phyloP scores from a whole-genome alignment of 2,329 filamentous ascomycete species.

The Diaporthe destruens region DNA sequence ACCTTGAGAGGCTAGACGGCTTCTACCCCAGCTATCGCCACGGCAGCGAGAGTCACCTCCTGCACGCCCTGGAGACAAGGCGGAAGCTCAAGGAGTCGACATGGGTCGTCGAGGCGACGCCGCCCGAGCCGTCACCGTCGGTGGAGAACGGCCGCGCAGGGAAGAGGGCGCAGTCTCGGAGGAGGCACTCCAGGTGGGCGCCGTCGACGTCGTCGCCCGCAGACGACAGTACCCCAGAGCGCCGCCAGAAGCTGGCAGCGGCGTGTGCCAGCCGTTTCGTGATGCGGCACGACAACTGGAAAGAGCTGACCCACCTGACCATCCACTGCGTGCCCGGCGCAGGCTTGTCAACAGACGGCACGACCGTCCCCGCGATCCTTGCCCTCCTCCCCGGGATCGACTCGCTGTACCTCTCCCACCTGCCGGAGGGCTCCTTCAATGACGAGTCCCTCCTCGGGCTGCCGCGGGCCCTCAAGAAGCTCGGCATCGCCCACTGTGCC shows the following conservation, averaged over 20 bases:
- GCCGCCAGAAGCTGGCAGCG: conserved; percentile 51
- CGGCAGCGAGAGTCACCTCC: conserved; percentile 64
- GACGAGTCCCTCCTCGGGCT: conserved; percentile 67
- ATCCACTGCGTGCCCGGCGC: conserved; percentile 71
- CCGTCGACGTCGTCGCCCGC: not conserved
- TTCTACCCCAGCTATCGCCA: conserved; percentile 68
- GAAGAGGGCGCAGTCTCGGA: conserved; percentile 40
- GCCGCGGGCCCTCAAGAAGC: conserved; percentile 62
- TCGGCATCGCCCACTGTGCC: conserved; percentile 67
- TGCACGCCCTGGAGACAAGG: conserved; percentile 71
- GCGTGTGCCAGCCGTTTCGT: conserved; percentile 52
- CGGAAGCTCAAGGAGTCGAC: conserved; percentile 67
- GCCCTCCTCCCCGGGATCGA: conserved; percentile 66
- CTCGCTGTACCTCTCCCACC: conserved; percentile 69
- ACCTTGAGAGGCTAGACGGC: conserved; percentile 70
- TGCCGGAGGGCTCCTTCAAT: conserved; percentile 69
- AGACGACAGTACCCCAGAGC: conserved; percentile 48
- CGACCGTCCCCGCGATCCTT: conserved; percentile 64
- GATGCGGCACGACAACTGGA: conserved; percentile 66
- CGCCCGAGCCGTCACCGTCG: conserved; percentile 52
- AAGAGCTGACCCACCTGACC: conserved; percentile 66
- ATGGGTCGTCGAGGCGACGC: conserved; percentile 64
- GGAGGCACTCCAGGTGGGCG: not conserved
- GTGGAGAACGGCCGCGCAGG: conserved; percentile 48
- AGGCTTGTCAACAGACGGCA: conserved; percentile 63